Base-by-base conservation (phyloP, 495 filamentous ascomycete species). In the Venustampulla echinocandica region DNA sequence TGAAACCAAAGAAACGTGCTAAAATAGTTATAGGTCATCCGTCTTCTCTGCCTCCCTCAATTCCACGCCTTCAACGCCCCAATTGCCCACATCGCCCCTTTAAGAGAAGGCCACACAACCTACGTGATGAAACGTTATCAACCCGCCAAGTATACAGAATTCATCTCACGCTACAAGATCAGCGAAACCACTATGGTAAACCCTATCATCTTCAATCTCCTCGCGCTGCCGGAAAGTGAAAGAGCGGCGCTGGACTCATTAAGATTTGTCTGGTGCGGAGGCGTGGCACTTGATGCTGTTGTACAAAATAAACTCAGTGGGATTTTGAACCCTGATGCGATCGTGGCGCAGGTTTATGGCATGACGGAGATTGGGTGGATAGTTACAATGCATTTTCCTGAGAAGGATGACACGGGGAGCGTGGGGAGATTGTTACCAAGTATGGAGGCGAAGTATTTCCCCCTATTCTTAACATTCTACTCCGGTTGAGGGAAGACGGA, bases 41-140 rank as follows among this genome's bases (percentile, higher is more conserved):
- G 55, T 15, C 39, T 61, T 4, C 32, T 82, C 22, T 70, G 72
- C 3, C 49, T 79, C 1, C 81, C 81, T 0, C 59, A 78, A 37
- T 85, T 82, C 57, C 80, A 84, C 60, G 67, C 72, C 34, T 69
- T 74, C 24, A 67, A 65, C 7, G 69, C 69, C 14, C 70, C 75
- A 3, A 50, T 64, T 10, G 62, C 65, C 21, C 69, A 71, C 44
- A 66, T 71, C 36, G 63, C 61, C 14, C 60, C 74, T 0, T 55
- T 82, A 17, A 70, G 71, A 21, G 17, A 47, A 13, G 73, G 76
- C 0, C 49, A 67, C 9, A 39, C 57, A 17, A 68, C 64, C 2
- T 81, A 77, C 53, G 63, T 84, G 43, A 75, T 85, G 68, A 70
- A 67, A 7, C 69, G 78, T 5, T 84, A 79, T 57, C 69, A 78